Conservation (phyloP, 75 land plant species). For the Isoetes taiwanensis region DNA sequence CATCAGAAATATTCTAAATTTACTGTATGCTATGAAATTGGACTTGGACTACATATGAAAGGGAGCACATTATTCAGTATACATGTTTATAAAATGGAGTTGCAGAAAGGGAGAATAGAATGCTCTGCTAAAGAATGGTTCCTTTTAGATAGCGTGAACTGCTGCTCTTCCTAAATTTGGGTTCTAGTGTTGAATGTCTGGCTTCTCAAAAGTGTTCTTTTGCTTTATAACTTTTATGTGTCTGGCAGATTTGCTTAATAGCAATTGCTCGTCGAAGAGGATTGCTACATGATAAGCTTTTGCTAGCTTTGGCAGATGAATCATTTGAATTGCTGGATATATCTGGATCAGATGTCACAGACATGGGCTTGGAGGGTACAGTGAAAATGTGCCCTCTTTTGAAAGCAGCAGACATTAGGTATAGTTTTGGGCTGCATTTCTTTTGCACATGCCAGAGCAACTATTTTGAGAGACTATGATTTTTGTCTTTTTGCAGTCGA, state of each 20-base stretch:
- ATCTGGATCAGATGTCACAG: conserved; percentile 77
- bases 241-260: conserved; percentile 42
- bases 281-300: conserved; percentile 56
- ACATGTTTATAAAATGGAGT: not conserved
- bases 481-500: conserved; percentile 34
- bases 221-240: not conserved
- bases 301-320: conserved; percentile 53
- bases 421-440: not conserved
- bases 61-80: not conserved
- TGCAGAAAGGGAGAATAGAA: not conserved
- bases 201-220: not conserved
- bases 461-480: not conserved
- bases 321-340: conserved; percentile 83
- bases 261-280: conserved; percentile 79
- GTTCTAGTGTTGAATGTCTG: not conserved
- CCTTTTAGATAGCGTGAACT: not conserved
- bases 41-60: too few relatives aligned
- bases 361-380: conserved; percentile 36
- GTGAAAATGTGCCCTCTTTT: conserved; percentile 37
- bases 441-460: not conserved
- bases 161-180: too few relatives aligned
- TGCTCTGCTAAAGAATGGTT: not conserved
- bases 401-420: conserved; percentile 85
- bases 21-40: too few relatives aligned
- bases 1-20: too few relatives aligned